These are phyloP conservation scores for Benincasa hispida DNA, from an alignment of 306 rosid genomes.

Conservation along the genomic window DNA sequence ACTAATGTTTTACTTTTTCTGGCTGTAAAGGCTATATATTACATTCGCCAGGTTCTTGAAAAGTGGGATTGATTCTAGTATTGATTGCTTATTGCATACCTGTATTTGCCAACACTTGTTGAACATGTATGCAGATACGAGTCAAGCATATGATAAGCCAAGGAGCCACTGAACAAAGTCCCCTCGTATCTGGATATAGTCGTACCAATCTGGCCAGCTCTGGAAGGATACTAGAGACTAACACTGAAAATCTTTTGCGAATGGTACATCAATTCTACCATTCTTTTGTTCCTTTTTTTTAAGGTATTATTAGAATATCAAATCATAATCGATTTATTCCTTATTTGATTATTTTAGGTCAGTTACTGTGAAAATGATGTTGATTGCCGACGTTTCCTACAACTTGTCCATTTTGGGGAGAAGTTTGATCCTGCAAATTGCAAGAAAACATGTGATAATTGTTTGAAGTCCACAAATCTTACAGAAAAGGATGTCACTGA, in stretches of 20 bases:
- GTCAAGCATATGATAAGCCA: slow-evolving; percentile 82
- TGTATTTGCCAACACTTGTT: background rate
- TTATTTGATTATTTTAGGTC: slow-evolving; percentile 44
- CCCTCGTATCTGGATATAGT: slow-evolving; percentile 43
- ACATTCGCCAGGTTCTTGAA: background rate
- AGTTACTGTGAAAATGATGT: slow-evolving; percentile 90
- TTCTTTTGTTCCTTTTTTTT: slow-evolving; percentile 1
- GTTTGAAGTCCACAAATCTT: slow-evolving; percentile 51
- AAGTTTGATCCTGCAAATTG: slow-evolving; percentile 72
- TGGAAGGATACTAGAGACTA: slow-evolving; percentile 76
- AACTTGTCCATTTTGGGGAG: slow-evolving; percentile 90
- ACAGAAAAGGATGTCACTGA: slow-evolving; percentile 80
- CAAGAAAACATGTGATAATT: slow-evolving; percentile 92
- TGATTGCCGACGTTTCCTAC: slow-evolving; percentile 83
- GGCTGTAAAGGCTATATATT: background rate
- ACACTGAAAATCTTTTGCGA: slow-evolving; percentile 76
- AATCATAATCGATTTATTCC: background rate
- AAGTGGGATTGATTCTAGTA: background rate
- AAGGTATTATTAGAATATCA: background rate
- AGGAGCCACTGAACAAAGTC: slow-evolving; percentile 60
- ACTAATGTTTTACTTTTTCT: background rate
- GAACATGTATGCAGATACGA: slow-evolving; percentile 49
- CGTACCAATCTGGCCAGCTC: slow-evolving; percentile 45
- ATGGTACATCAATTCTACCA: slow-evolving; percentile 44
- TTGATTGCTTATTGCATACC: slow-evolving; percentile 5